Evolutionary conservation across 805 yeast genomes (phyloP).

Genomic region (Wickerhamomyces silvicola): DNA sequence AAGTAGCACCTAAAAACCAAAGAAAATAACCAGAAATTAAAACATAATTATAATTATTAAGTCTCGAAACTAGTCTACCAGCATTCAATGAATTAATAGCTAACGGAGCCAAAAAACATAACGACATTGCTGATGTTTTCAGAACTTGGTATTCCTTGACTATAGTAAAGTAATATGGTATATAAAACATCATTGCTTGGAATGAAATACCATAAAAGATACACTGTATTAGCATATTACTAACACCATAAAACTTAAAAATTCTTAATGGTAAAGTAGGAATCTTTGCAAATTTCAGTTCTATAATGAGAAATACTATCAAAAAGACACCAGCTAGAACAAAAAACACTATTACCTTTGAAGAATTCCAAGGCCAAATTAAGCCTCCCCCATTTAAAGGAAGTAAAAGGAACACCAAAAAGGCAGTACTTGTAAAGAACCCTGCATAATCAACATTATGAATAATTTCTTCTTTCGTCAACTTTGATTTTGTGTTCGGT

Average conservation of each 20-base stretch:
- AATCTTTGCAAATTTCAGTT: slow-evolving; percentile 37
- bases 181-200: slow-evolving; percentile 39
- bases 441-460: slow-evolving; percentile 47
- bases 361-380: slow-evolving; percentile 39
- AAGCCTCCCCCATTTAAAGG: slow-evolving; percentile 54
- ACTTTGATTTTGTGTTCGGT: slow-evolving; percentile 25
- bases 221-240: slow-evolving; percentile 30
- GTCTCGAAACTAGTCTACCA: slow-evolving; percentile 39
- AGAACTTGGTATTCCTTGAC: slow-evolving; percentile 22
- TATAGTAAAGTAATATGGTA: slow-evolving; percentile 39
- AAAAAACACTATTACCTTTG: slow-evolving; percentile 25
- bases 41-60: slow-evolving; percentile 37
- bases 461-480: slow-evolving; percentile 33
- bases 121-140: slow-evolving; percentile 8
- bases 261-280: slow-evolving; percentile 49
- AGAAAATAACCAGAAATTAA: slow-evolving; percentile 34
- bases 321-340: slow-evolving; percentile 30
- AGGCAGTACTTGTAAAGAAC: slow-evolving; percentile 36
- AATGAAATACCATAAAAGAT: slow-evolving; percentile 45
- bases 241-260: slow-evolving; percentile 30
- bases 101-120: slow-evolving; percentile 41
- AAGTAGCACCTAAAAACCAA: slow-evolving; percentile 35
- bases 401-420: slow-evolving; percentile 40
- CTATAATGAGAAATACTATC: slow-evolving; percentile 35
- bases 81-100: slow-evolving; percentile 35